A percentile compares a stretch with the other conserved stretches of the same genome.
Evolutionary conservation across 305 asterid species (phyloP).

Genomic region (Lippia alba): DNA sequence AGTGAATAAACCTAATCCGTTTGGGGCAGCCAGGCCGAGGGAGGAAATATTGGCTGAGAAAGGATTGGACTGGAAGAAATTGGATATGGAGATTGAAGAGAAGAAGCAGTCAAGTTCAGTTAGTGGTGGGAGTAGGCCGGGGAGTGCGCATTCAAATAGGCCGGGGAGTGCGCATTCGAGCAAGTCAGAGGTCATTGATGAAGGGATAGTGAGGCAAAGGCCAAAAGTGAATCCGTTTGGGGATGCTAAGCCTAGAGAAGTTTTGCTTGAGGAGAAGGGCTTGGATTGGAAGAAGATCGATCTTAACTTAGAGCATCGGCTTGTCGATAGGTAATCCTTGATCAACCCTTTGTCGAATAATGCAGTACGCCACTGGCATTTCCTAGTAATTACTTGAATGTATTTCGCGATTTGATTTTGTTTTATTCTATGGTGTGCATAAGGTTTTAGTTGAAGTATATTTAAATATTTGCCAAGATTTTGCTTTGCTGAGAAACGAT

Average conservation of each 20-base stretch:
- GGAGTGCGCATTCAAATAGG: conserved; percentile 79
- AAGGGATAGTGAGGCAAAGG: conserved; percentile 50
- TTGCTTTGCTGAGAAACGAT: neutral
- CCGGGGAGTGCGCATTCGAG: conserved; percentile 60
- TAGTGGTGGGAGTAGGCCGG: conserved; percentile 62
- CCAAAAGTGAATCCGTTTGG: conserved; percentile 81
- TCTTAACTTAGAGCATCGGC: conserved; percentile 60
- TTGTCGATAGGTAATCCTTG: conserved; percentile 54
- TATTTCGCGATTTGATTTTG: conserved; percentile 1
- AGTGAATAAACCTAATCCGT: conserved; percentile 79
- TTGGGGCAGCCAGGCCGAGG: conserved; percentile 97
- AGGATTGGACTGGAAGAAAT: conserved; percentile 94
- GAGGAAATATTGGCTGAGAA: conserved; percentile 96
- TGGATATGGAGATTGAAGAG: conserved; percentile 75
- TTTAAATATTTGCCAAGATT: neutral
- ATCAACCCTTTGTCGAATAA: neutral
- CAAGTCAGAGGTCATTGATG: conserved; percentile 50
- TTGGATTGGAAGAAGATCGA: conserved; percentile 81
- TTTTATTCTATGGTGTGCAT: conserved; percentile 14
- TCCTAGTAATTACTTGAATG: conserved; percentile 7
- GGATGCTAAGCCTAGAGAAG: conserved; percentile 81
- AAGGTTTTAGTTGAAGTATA: conserved; percentile 13
- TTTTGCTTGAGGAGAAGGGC: conserved; percentile 74
- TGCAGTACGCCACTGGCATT: conserved; percentile 14
- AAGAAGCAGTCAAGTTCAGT: conserved; percentile 48